These are phyloP conservation scores for Allomyces macrogynus DNA, from an alignment of 192 early-diverging fungal genomes.

Conservation along the genomic window DNA sequence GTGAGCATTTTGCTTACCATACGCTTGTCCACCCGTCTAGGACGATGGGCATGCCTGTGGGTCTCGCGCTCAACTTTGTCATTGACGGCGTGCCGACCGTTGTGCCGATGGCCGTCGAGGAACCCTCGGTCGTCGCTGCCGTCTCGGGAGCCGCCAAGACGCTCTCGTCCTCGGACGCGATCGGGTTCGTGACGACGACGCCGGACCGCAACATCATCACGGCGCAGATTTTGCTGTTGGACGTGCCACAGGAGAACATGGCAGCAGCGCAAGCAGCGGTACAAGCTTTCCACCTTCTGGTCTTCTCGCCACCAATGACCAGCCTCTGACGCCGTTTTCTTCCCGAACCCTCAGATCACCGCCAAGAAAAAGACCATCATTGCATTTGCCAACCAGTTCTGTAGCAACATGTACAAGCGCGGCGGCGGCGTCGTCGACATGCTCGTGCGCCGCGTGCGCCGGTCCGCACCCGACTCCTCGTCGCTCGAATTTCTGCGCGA, in stretches of 20 bases:
- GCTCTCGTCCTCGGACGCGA: conserved; percentile 21
- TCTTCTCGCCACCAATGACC: too few species aligned
- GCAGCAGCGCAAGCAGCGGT: conserved; percentile 9
- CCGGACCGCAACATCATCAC: conserved; percentile 45
- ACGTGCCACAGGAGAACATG: conserved; percentile 26
- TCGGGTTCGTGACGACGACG: conserved; percentile 32
- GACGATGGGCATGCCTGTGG: conserved; percentile 46
- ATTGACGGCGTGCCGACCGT: conserved; percentile 38
- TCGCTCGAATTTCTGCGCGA: neutral
- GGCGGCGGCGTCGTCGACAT: conserved; percentile 45
- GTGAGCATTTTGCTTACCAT: too few species aligned
- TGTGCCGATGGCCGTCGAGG: conserved; percentile 58
- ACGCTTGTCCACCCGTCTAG: conserved; percentile 15
- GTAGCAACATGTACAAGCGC: conserved; percentile 35
- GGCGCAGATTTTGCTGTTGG: conserved; percentile 41
- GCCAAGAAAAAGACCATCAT: conserved; percentile 18
- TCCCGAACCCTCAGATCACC: too few species aligned
- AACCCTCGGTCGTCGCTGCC: conserved; percentile 53
- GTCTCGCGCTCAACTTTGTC: conserved; percentile 48
- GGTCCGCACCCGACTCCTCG: conserved; percentile 5
- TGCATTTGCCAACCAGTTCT: conserved; percentile 37
- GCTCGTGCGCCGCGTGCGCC: conserved; percentile 20
- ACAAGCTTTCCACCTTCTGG: neutral
- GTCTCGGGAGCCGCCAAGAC: conserved; percentile 59
- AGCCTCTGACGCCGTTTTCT: too few species aligned